phyloP scores from a whole-genome alignment of 2,329 filamentous ascomycete species.

The Ascochyta fabae region DNA sequence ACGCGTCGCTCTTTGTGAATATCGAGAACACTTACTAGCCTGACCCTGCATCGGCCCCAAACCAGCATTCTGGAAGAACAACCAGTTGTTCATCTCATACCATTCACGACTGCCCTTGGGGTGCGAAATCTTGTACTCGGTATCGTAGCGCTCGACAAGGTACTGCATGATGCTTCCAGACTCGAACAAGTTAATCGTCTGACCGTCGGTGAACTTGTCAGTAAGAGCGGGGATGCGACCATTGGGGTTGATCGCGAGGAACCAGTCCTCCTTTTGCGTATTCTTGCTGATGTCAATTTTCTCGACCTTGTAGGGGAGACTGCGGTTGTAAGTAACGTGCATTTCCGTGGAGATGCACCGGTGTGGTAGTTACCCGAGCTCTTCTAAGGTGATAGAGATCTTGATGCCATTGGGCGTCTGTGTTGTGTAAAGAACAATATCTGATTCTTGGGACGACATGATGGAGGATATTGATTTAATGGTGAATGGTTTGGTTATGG shows the following conservation, averaged over 20 bases:
- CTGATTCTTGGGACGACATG: slow-evolving; percentile 51
- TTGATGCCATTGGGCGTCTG: slow-evolving; percentile 92
- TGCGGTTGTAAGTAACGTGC: slow-evolving; percentile 6
- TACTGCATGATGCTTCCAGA: slow-evolving; percentile 85
- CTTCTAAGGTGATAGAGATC: slow-evolving; percentile 83
- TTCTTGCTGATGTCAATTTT: slow-evolving; percentile 76
- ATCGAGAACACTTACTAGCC: slow-evolving; percentile 51
- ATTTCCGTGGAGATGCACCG: neutral
- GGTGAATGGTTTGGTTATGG: neutral
- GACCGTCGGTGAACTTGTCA: slow-evolving; percentile 74
- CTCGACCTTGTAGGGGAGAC: slow-evolving; percentile 76
- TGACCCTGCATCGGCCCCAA: slow-evolving; percentile 84
- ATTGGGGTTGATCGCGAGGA: slow-evolving; percentile 90
- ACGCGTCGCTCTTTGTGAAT: neutral
- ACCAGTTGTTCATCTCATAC: slow-evolving; percentile 79
- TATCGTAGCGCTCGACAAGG: slow-evolving; percentile 80
- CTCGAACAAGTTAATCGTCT: slow-evolving; percentile 79
- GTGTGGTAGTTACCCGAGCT: slow-evolving; percentile 63
- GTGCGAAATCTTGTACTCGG: slow-evolving; percentile 81
- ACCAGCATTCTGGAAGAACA: slow-evolving; percentile 75
- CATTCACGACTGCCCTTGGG: slow-evolving; percentile 74
- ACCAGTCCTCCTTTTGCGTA: slow-evolving; percentile 86
- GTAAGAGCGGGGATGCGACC: slow-evolving; percentile 88
- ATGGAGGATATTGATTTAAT: neutral
- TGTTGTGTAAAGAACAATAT: slow-evolving; percentile 82